Evolutionary conservation across 345 rosid genomes (phyloP).

Genomic region (Streptanthus diversifolius): DNA sequence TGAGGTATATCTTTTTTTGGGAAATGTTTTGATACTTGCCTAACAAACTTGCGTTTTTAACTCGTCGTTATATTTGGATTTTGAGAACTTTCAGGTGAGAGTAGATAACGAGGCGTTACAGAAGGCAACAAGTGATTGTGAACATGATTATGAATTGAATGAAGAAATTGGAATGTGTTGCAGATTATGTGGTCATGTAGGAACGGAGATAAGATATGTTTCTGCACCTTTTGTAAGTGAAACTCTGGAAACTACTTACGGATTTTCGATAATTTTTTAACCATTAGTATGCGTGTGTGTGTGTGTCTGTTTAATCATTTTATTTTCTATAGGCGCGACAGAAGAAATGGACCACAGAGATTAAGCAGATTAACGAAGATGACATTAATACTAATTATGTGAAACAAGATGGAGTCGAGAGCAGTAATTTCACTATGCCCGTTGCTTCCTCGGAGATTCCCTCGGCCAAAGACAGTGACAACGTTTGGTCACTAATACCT

Average conservation of each 20-base stretch:
- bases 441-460: conserved; percentile 30
- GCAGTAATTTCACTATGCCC: conserved; percentile 29
- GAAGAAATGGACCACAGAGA: conserved; percentile 44
- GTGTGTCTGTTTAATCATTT: neutral
- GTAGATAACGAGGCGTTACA: conserved; percentile 37
- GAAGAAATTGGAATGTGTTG: conserved; percentile 82
- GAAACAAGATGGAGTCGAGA: conserved; percentile 39
- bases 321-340: conserved; percentile 37
- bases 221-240: conserved; percentile 80
- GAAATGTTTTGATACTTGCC: neutral
- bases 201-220: conserved; percentile 68
- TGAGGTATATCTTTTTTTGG: conserved; percentile 44
- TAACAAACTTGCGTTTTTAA: neutral
- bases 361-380: conserved; percentile 33
- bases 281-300: no score
- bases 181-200: conserved; percentile 60
- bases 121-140: conserved; percentile 47
- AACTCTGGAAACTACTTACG: neutral
- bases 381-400: conserved; percentile 35
- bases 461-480: conserved; percentile 44
- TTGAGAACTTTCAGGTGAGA: conserved; percentile 39
- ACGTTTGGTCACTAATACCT: conserved; percentile 83
- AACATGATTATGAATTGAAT: conserved; percentile 54
- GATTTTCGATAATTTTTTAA: neutral
- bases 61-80: neutral